These are phyloP conservation scores for Picochlorum sp. DNA, from an alignment of 139 green algal genomes.

Conservation along the genomic window DNA sequence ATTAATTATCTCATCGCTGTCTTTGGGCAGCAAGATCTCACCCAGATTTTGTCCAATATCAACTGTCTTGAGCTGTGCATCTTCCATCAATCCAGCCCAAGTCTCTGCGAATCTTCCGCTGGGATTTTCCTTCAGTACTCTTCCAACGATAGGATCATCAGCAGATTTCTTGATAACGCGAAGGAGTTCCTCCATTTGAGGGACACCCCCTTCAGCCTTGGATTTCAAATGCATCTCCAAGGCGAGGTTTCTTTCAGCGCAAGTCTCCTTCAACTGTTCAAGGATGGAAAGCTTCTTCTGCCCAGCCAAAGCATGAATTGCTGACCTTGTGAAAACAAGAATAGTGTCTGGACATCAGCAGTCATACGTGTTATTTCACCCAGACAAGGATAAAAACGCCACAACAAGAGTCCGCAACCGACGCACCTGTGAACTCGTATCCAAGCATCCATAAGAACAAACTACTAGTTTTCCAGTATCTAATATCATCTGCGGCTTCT, in stretches of 20 bases:
- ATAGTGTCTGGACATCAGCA: conserved; percentile 67
- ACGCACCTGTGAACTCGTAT: conserved; percentile 82
- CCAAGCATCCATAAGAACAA: conserved; percentile 92
- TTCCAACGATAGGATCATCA: conserved; percentile 39
- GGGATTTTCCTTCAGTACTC: conserved; percentile 48
- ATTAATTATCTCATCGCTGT: conserved; percentile 68
- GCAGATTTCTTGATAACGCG: conserved; percentile 24
- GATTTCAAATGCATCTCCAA: conserved; percentile 58
- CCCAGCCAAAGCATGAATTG: conserved; percentile 72
- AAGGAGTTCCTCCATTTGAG: conserved; percentile 52
- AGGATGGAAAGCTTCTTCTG: conserved; percentile 82
- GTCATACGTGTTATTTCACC: background rate
- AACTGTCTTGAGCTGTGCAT: conserved; percentile 24
- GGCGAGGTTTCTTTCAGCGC: conserved; percentile 27
- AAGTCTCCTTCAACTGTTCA: conserved; percentile 37
- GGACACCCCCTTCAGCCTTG: conserved; percentile 69
- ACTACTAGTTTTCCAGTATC: conserved; percentile 83
- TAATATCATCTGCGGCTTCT: conserved; percentile 40
- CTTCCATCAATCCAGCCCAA: conserved; percentile 31
- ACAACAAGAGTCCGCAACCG: no score
- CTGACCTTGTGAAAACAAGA: conserved; percentile 64
- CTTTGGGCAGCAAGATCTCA: conserved; percentile 69
- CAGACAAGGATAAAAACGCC: no score
- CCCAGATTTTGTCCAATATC: conserved; percentile 50
- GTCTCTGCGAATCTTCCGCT: conserved; percentile 50